Evolutionary conservation across 2,329 filamentous ascomycete species (phyloP).

Genomic region (Fusarium citri): DNA sequence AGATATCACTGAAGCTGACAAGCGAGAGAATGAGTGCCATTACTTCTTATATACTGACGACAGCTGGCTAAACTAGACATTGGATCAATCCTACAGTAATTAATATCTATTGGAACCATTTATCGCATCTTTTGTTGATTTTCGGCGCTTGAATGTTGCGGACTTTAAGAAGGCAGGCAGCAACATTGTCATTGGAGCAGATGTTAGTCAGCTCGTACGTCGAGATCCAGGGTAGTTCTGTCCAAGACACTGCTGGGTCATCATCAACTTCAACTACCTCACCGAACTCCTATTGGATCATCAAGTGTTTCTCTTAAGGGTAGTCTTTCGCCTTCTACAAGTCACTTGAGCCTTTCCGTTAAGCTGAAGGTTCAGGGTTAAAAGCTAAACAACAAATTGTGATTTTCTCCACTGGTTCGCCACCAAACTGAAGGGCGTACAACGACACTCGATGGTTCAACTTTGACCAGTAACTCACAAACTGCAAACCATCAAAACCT

Average conservation of each 20-base stretch:
- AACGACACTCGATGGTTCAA: neutral
- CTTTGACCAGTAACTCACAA: neutral
- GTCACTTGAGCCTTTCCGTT: neutral
- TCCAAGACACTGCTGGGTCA: neutral
- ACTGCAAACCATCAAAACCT: neutral
- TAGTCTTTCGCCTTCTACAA: neutral
- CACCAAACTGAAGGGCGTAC: constrained; percentile 23
- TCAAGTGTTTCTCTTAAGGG: neutral
- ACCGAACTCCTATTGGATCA: neutral
- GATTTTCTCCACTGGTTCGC: constrained; percentile 33
- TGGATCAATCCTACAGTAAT: constrained; percentile 2
- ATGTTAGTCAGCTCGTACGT: constrained; percentile 31
- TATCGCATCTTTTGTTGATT: neutral
- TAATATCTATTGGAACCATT: constrained; percentile 2
- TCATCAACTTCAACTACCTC: neutral
- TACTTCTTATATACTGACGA: constrained; percentile 66
- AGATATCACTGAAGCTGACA: constrained; percentile 90
- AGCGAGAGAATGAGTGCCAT: constrained; percentile 88
- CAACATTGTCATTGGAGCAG: neutral
- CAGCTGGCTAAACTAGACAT: constrained; percentile 54
- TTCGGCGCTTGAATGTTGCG: neutral
- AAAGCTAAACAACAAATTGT: neutral
- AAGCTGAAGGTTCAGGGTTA: neutral
- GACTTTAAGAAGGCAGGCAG: neutral
- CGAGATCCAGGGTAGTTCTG: neutral